Base-by-base conservation (phyloP, 495 filamentous ascomycete species). In the Penicillium argentinense region DNA sequence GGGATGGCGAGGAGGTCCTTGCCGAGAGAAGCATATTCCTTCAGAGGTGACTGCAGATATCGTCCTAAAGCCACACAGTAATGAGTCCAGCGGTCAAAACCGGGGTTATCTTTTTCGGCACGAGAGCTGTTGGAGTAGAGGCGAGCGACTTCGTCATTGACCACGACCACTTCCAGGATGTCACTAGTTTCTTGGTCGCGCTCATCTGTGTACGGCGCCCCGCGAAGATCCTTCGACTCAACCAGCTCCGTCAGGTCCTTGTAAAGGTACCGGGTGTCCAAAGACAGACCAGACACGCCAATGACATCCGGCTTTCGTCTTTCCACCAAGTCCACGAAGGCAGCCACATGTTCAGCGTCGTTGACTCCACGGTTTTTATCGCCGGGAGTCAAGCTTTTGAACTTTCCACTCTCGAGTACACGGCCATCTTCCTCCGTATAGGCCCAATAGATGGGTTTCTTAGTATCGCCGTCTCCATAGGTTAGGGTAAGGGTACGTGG, bases 61-160 rank as follows among this genome's bases (percentile, higher is more conserved):
- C 85, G 84, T 5, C 87, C 91, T 27, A 98, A 64, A 23, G 81
- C 91, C 41, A 96, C 83, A 64, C 91, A 95, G 67, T 98, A 98
- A 49, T 87, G 79, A 0, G 85, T 87, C 26, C 93, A 75, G 2
- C 87, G 80, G 9, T 75, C 77, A 17, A 95, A 71, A 7, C 80
- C 81, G 3, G 93, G 93, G 56, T 92, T 88, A 40, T 97, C 93
- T 9, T 75, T 67, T 39, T 76, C 74, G n/a, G 89, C 91, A 17
- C 92, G 82, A 16, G 83, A 80, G 59, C 88, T 96, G 56, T 89
- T 87, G 59, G 96, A 89, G 64, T 97, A 98, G 4, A 97, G 77
- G 14, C 93, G 80, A 21, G 93, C 93, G 32, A 96, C 89, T 68
- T 98, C 93, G 54, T 97, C 93, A 50, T 97, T 96, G 55, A 97